phyloP scores from a whole-genome alignment of 2,329 filamentous ascomycete genomes.

The Colletotrichum sidae region DNA sequence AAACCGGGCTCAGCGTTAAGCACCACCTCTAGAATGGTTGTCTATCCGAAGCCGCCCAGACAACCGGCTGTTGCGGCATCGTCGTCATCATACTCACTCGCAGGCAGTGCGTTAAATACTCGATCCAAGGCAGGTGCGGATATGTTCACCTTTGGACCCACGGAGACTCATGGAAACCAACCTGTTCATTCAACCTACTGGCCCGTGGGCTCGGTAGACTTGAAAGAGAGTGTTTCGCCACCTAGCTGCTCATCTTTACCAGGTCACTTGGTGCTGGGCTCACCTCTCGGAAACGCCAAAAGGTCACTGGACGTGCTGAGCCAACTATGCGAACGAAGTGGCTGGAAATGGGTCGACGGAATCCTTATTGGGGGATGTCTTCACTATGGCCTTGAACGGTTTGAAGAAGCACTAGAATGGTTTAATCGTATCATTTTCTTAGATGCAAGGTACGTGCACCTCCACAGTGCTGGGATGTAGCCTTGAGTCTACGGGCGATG shows the following conservation, averaged over 20 bases:
- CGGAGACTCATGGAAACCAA: neutral
- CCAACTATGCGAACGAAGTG: constrained; percentile 80
- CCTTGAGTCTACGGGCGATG: too few species aligned
- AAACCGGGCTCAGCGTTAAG: constrained; percentile 48
- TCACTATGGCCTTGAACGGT: constrained; percentile 88
- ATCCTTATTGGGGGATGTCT: constrained; percentile 92
- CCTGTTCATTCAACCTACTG: constrained; percentile 3
- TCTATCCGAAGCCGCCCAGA: constrained; percentile 66
- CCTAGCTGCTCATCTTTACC: neutral
- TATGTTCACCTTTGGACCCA: constrained; percentile 2
- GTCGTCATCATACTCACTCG: constrained; percentile 10
- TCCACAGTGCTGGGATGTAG: too few species aligned
- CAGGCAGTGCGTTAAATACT: constrained; percentile 2
- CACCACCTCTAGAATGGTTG: constrained; percentile 60
- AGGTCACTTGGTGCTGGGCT: neutral
- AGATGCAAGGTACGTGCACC: constrained; percentile 63
- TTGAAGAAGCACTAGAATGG: constrained; percentile 80
- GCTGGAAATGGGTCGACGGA: constrained; percentile 92
- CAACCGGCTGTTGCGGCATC: constrained; percentile 39
- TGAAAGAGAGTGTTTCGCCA: neutral
- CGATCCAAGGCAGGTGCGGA: constrained; percentile 18
- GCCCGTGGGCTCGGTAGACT: constrained; percentile 6
- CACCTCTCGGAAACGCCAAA: constrained; percentile 59
- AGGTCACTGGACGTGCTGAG: constrained; percentile 78
- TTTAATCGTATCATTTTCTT: constrained; percentile 73